phyloP scores from a whole-genome alignment of 2,329 filamentous ascomycete species.

The Pseudogymnoascus sp. region DNA sequence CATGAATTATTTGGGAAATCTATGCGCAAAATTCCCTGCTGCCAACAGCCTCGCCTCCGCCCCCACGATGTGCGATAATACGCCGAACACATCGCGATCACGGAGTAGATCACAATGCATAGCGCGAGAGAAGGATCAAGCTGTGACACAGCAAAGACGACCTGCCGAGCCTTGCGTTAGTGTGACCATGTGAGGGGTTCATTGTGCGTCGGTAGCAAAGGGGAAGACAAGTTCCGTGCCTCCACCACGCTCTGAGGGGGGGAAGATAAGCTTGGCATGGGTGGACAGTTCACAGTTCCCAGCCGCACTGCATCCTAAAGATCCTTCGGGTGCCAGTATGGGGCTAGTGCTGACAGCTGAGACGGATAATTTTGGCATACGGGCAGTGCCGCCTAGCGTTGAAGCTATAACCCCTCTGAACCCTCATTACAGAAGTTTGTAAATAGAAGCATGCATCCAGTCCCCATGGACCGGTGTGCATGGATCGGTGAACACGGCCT shows the following conservation, averaged over 20 bases:
- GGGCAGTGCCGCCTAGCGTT: background rate
- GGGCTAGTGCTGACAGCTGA: slow-evolving; percentile 1
- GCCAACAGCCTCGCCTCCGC: background rate
- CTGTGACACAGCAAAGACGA: background rate
- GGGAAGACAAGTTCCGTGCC: too few relatives aligned
- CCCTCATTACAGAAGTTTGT: background rate
- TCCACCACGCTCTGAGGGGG: too few relatives aligned
- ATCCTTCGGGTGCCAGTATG: background rate
- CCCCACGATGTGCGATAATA: background rate
- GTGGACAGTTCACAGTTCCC: background rate
- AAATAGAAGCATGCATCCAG: background rate
- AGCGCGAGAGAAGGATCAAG: background rate
- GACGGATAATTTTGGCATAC: background rate
- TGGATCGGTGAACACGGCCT: background rate
- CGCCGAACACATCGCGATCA: background rate
- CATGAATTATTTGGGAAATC: background rate
- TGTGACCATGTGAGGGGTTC: background rate
- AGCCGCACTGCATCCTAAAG: background rate
- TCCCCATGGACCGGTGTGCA: background rate
- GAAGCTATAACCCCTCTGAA: background rate
- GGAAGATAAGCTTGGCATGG: background rate
- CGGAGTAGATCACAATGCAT: background rate
- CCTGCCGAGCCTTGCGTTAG: background rate
- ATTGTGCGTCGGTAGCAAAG: background rate
- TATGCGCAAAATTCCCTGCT: background rate